Base-by-base conservation (phyloP, 176 grass and related monocot genomes). In the Zea luxurians region DNA sequence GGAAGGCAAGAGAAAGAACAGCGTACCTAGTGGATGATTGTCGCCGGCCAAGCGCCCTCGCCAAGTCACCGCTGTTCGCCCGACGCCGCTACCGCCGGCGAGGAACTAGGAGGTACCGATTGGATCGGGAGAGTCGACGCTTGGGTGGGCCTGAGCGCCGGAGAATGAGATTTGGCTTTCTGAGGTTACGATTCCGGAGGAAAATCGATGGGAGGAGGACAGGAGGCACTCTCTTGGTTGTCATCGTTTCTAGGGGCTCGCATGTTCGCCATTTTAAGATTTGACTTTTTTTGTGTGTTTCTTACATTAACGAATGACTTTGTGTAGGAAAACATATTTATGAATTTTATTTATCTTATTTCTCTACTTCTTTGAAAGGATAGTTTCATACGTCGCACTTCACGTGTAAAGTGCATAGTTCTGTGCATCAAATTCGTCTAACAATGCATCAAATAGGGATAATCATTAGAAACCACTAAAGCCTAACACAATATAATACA, bases 261-360 rank as follows among this genome's bases (percentile, higher is more conserved):
- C 44, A 49, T 71, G 47, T 52, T 50, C 16, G 27, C 68, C 47
- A 50, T 71, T 71, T 71, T 50, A 50, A 52, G 45, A 6, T 48
- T 48, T 48, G 11, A 70, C 67, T 48, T 48, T 67, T 40, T 18
- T 66, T 42, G 17, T 18, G 54, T 20, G 2, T 43, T 18, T 43
- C 40, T 35, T 27, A 61, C 20, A 13, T 37, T 34, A 1, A 61
- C 8, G 4, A 63, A 4, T 61, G 20, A 61, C 58, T 59, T 35
- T 36, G 27, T 6, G 61, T 9, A n/a, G n/a, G 5, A 35, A 35
- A 64, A 4, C 61, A 64, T 10, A 37, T 35, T 35, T 61, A 35
- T 61, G 60, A 36, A 10, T 36, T 62, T 62, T 59, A 59, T 59
- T 20, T n/a, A n/a, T 58, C 7, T 40, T 40, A 40, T 40, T 40